Evolutionary conservation across 2,329 filamentous ascomycete genomes (phyloP).

Genomic region (Cryoendolithus antarcticus): DNA sequence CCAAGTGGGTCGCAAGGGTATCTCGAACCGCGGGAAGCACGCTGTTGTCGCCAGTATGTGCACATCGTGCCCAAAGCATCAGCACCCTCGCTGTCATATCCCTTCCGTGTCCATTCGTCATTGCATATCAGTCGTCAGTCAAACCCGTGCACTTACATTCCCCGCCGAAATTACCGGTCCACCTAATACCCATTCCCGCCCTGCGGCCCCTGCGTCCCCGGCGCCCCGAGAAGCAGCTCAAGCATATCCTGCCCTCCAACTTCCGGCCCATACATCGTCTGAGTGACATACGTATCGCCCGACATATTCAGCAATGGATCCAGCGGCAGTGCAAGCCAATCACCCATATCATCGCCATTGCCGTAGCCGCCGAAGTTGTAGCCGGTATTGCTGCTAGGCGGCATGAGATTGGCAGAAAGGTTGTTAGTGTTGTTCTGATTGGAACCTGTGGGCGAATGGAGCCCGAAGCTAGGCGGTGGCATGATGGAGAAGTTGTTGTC

Average conservation of each 20-base stretch:
- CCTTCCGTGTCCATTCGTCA: no score
- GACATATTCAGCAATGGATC: conserved; percentile 48
- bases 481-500: conserved; percentile 33
- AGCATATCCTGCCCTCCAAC: conserved; percentile 43
- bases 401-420: conserved; percentile 15
- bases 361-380: conserved; percentile 6
- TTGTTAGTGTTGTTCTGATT: conserved; percentile 14
- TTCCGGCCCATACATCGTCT: conserved; percentile 50
- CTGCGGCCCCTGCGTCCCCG: no score
- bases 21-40: no score
- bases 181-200: no score
- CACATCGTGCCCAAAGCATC: no score
- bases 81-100: no score
- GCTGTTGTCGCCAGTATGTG: no score
- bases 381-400: conserved; percentile 8
- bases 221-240: conserved; percentile 29
- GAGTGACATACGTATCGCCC: conserved; percentile 45
- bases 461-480: conserved; percentile 32
- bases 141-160: no score
- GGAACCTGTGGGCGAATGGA: conserved; percentile 14
- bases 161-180: no score
- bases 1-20: no score
- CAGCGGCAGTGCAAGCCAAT: conserved; percentile 51
- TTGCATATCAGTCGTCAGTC: no score
- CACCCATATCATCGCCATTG: conserved; percentile 26